Evolutionary conservation across 352 stramenopile genomes (phyloP), one percentile per base, ranked within the genome.

Genomic region (Paralagenidium karlingii): DNA sequence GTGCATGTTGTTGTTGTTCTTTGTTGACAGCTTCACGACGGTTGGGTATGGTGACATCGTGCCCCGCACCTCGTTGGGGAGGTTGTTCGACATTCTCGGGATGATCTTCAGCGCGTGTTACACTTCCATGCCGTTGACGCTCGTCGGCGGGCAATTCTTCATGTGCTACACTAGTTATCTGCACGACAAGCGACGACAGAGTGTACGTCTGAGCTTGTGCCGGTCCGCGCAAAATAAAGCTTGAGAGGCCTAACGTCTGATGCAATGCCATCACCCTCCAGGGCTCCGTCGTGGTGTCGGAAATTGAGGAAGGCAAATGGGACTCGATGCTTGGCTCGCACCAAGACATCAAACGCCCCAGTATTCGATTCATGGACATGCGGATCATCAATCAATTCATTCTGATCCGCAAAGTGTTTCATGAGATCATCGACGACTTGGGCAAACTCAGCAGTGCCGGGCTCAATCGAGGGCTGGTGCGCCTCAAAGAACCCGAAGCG

Each of bases 31-130:
- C 4, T 43, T 86, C 10, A 86, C 75, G 5, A 78, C 64, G 3
- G 73, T 86, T 4, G 75, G 75, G 0, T 86, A 85, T 24, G 75
- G 75, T n/a, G 75, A 89, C 24, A 46, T 86, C 21, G 42, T 63
- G 7, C 53, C 69, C 4, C 61, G 71, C 9, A 86, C 75, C 9
- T 49, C 67, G 10, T 55, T 89, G 10, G 75, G 75, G 13, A 66
- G 74, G 10, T 45, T 82, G 15, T 76, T 88, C 21, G 60, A 49
- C 27, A 71, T 88, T 8, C 56, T 69, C 31, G 60, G 80, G n/a
- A 68, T 71, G 18, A 58, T 88, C 25, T 53, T 68, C 30, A 59
- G 59, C 10, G 73, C 66, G 8, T 79, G 68, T 43, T 86, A 86
- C 45, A 82, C 68, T 6, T 63, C 75, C 0, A 88, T 86, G 75